Evolutionary conservation across 1,139 yeast genomes (phyloP), one percentile per base, ranked within the genome.

Genomic region (Candida sanyaensis): DNA sequence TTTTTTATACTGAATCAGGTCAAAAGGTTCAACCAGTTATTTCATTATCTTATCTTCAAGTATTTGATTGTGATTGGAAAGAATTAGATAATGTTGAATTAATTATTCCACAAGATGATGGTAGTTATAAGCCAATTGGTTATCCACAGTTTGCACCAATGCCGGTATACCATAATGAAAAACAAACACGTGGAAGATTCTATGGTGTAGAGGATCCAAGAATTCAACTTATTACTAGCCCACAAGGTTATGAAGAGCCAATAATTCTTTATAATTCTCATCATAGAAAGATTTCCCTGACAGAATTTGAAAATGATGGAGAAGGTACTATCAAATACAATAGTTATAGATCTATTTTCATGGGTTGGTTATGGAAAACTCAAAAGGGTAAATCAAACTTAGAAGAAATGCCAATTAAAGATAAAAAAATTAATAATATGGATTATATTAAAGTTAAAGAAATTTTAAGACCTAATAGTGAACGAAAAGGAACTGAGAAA

Each of bases 191-290:
- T 2, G 51, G 51, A n/a, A 57, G 57, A 38, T 71, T 59, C 49
- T 68, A 68, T 50, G 78, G 78, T 0, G 74, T 77, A 1, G 78
- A 73, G 53, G 78, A 73, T 48, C 74, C 78, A 0, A 61, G 76
- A 39, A 55, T 73, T 9, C 42, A 71, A 7, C 51, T 73, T 6
- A 64, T 68, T 3, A 61, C 57, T 36, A 71, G 70, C 47, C 51
- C 60, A 27, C 46, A 52, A 7, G 77, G 77, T 1, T 55, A 62
- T 47, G 71, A 69, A 34, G 78, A 73, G 48, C 78, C 78, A 0
- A 46, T 72, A 13, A 54, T 73, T 39, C 50, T 71, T 5, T 73
- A 60, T 54, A 73, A 73, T 50, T 55, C 68, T 3, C 58, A 62
- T 44, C 75, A 69, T 50, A 59, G 68, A 11, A 67, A 64, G 46